Conservation (phyloP, 805 yeast species). For the Cyberlindnera japonica region DNA sequence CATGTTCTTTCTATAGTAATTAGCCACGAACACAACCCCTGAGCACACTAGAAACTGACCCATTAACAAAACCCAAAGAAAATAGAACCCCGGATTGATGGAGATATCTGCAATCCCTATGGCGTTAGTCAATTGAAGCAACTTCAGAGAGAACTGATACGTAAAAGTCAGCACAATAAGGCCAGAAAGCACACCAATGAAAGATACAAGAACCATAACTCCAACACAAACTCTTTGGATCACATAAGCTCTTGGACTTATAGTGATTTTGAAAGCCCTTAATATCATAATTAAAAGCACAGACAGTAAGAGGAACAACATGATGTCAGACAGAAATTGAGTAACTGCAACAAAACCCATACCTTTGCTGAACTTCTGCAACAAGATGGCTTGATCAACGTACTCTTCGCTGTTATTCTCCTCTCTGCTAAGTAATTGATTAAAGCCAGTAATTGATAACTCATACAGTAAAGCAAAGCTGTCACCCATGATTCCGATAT, state of each 20-base stretch:
- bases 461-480: conserved; percentile 40
- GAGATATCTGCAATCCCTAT: conserved; percentile 27
- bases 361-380: conserved; percentile 27
- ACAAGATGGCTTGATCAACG: conserved; percentile 25
- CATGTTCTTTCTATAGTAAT: conserved; percentile 18
- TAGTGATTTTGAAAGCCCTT: background rate
- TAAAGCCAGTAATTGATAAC: conserved; percentile 30
- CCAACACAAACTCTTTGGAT: conserved; percentile 11
- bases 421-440: conserved; percentile 21
- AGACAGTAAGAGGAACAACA: conserved; percentile 1
- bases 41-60: conserved; percentile 7
- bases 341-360: conserved; percentile 19
- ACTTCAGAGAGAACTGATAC: conserved; percentile 21
- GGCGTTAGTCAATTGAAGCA: conserved; percentile 16
- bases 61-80: conserved; percentile 22
- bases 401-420: conserved; percentile 17
- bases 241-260: background rate
- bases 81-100: conserved; percentile 18
- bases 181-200: conserved; percentile 12
- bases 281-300: conserved; percentile 9
- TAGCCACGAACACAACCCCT: conserved; percentile 19
- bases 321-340: conserved; percentile 10
- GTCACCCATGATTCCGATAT: conserved; percentile 37
- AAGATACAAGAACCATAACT: conserved; percentile 13
- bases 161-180: conserved; percentile 26